Evolutionary conservation across 352 stramenopile species (phyloP), one percentile per base, ranked within the genome.

Genomic region (Phytophthora podocarpi): DNA sequence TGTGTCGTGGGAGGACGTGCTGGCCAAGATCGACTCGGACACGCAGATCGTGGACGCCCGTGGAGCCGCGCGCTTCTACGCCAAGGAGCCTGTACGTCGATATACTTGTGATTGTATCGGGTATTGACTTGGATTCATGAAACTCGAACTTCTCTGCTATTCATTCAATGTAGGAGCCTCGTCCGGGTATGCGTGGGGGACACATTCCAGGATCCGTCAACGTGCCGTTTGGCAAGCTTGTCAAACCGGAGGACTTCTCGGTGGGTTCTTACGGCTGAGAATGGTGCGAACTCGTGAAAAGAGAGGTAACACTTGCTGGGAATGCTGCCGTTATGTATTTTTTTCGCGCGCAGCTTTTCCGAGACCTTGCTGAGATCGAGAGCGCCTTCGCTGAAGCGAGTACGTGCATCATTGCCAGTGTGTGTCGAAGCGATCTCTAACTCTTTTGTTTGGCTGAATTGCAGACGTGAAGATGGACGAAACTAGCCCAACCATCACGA

Each of bases 161-260:
- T 36, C 24, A 18, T 23, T 32, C 40, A 2, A 15, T 55, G 21
- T 30, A 94, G 85, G 96, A 99, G 59, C 96, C 95, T 15, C 85
- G 96, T 30, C 78, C 88, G 11, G 93, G 93, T 27, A 86, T 98
- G 71, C 78, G 92, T 39, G 73, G 86, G 16, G 96, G 96, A 1
- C 96, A 98, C 63, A 98, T 98, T 66, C 95, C 96, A 13, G 82
- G 82, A 9, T 76, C 92, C 9, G 52, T 96, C 11, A 98, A 98
- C 64, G 70, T 98, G 0, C 95, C 93, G 0, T 98, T 98, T 62
- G 63, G 55, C 6, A 91, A 92, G 50, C 36, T 98, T 30, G 81
- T 98, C 11, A 64, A 78, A 6, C 65, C 87, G 23, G 77, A 96
- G 7, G 90, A 98, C 66, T 90, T 96, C 34, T 87, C 78, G 70